Conservation (phyloP, 164 flowering plant genomes). For the Piper longum region DNA sequence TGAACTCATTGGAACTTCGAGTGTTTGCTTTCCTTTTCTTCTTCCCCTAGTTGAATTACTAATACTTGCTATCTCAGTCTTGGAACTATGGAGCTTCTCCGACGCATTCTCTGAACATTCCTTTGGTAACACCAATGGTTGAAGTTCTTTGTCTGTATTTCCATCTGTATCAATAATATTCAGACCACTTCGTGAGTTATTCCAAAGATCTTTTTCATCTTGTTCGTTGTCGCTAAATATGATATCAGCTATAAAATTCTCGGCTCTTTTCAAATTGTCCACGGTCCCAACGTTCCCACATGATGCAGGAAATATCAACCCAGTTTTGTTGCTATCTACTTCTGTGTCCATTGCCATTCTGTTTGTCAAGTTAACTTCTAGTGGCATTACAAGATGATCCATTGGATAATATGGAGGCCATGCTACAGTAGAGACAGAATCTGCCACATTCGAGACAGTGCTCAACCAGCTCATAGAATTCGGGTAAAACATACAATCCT, state of each 20-base stretch:
- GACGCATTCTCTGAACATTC: neutral
- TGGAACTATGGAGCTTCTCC: constrained; percentile 10
- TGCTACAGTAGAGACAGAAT: constrained; percentile 45
- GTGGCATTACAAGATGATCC: constrained; percentile 49
- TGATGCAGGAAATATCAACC: constrained; percentile 19
- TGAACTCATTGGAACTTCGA: constrained; percentile 87
- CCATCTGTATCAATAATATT: constrained; percentile 13
- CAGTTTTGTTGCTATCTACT: constrained; percentile 19
- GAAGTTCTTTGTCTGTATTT: constrained; percentile 12
- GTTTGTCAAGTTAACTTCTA: constrained; percentile 35
- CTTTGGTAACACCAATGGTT: neutral
- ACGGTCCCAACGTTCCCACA: constrained; percentile 31
- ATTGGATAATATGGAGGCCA: constrained; percentile 68
- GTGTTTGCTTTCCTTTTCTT: constrained; percentile 79
- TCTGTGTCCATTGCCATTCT: constrained; percentile 28
- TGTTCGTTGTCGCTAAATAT: constrained; percentile 16
- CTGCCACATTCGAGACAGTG: constrained; percentile 46
- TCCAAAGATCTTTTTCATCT: constrained; percentile 18
- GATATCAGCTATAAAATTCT: constrained; percentile 16
- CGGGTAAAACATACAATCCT: constrained; percentile 40
- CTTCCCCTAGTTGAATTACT: constrained; percentile 72
- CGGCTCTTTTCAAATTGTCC: constrained; percentile 27
- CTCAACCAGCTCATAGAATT: constrained; percentile 76
- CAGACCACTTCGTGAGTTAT: constrained; percentile 19
- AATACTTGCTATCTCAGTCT: constrained; percentile 51